phyloP scores from a whole-genome alignment of 495 filamentous ascomycete genomes.

The Hypoxylon fragiforme region DNA sequence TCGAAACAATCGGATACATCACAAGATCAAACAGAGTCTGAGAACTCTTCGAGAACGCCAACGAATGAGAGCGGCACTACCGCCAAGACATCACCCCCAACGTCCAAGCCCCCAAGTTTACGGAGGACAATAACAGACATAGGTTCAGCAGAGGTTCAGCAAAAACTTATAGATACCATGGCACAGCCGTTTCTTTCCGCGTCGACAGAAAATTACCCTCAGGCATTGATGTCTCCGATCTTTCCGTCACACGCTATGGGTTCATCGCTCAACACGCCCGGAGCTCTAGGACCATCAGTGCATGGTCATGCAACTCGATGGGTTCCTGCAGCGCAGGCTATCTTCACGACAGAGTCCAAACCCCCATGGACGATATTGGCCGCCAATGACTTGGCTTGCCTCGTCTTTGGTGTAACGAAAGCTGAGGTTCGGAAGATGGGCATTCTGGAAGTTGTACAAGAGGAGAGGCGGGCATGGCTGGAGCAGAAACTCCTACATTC shows the following conservation, averaged over 20 bases:
- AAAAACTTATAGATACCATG: constrained; percentile 84
- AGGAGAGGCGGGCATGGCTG: constrained; percentile 87
- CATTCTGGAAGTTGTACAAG: constrained; percentile 90
- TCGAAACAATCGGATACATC: constrained; percentile 10
- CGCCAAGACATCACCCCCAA: constrained; percentile 54
- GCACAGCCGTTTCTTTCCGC: constrained; percentile 74
- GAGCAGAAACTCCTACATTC: constrained; percentile 75
- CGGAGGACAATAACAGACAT: constrained; percentile 89
- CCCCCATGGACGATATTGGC: constrained; percentile 93
- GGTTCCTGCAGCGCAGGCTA: constrained; percentile 89
- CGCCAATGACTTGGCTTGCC: constrained; percentile 95
- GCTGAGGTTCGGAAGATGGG: constrained; percentile 92
- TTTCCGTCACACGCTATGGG: constrained; percentile 44
- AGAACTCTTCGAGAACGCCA: constrained; percentile 57
- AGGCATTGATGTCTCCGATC: constrained; percentile 45
- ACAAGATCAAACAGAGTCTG: constrained; percentile 43
- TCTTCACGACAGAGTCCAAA: constrained; percentile 88
- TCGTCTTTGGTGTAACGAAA: constrained; percentile 93
- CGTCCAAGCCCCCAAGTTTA: constrained; percentile 69
- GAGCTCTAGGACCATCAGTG: constrained; percentile 50
- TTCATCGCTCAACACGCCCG: constrained; percentile 33
- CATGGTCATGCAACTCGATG: constrained; percentile 88
- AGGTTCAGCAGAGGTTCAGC: constrained; percentile 68
- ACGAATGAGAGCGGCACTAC: constrained; percentile 60
- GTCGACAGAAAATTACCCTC: constrained; percentile 51